Base-by-base conservation (phyloP, 139 green algal genomes). In the Picochlorum sp. region DNA sequence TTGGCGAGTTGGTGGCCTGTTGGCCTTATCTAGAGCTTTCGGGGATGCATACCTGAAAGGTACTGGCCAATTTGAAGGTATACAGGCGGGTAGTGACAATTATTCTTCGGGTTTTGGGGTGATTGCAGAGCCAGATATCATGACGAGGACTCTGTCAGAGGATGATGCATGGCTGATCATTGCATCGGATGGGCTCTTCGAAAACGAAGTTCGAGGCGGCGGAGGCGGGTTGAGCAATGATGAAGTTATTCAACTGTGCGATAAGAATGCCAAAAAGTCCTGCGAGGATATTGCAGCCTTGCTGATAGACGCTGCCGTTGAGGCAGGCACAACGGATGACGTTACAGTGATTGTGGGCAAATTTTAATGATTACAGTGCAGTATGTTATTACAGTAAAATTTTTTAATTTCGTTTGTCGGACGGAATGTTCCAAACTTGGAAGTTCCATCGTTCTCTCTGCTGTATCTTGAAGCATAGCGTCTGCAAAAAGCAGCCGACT, bases 1-100 rank as follows among this genome's bases (percentile, higher is more conserved):
- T 1, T 98, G 93, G 93, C 76, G 93, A 6, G 86, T 96, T 34
- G 93, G 93, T 20, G 93, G 93, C 45, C 77, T 98, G 44, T 80
- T 98, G 64, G 93, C 93, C 7, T 82, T 98, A 21, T 92, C 79
- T 11, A 77, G 93, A 21, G 91, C 93, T 0, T 97, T 98, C 76
- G 93, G 93, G 2, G 91, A 98, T 63, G 86, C 89, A 10, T 97
- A 96, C 73, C 58, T 97, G 61, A 97, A 97, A 77, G 79, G 84
- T 77, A 84, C 54, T 51, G 69, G 85, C 55, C 83, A 94, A 73
- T 97, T 95, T 81, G 90, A 97, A 78, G 90, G 90, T 45, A 54
- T 95, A 20, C 58, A 49, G 11, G 72, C 76, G 18, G 85, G 85
- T 30, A 57, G 64, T 15, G 80, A 91, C 66, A 72, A 67, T 56